Conservation (phyloP, 352 stramenopile genomes). For the Achlya hypogyna region DNA sequence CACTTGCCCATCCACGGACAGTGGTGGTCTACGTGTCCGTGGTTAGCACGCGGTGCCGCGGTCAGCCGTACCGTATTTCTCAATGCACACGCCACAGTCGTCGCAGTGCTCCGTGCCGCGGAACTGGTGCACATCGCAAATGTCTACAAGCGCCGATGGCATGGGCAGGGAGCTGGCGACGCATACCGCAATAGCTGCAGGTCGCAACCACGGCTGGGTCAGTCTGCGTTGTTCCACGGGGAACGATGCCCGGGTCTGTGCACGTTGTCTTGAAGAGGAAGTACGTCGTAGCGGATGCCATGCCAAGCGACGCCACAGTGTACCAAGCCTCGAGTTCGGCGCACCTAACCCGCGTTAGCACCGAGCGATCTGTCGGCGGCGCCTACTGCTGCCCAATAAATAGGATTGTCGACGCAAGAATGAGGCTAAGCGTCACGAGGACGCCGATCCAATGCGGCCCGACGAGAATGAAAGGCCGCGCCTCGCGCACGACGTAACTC, state of each 20-base stretch:
- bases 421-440: constrained; percentile 49
- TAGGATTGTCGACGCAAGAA: constrained; percentile 44
- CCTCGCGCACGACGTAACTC: constrained; percentile 16
- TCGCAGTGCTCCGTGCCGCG: constrained; percentile 83
- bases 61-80: constrained; percentile 30
- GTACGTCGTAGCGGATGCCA: constrained; percentile 49
- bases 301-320: constrained; percentile 41
- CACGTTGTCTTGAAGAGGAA: constrained; percentile 68
- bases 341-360: constrained; percentile 3
- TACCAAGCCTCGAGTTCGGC: constrained; percentile 25
- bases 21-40: constrained; percentile 68
- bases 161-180: neutral
- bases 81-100: constrained; percentile 89
- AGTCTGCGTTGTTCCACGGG: constrained; percentile 21
- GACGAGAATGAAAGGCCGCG: constrained; percentile 27
- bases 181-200: constrained; percentile 20
- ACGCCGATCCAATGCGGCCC: constrained; percentile 77
- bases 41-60: neutral
- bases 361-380: constrained; percentile 35
- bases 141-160: constrained; percentile 31
- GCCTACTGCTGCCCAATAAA: constrained; percentile 54
- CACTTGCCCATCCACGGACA: constrained; percentile 93
- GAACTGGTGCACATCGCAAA: constrained; percentile 52
- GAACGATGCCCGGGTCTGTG: constrained; percentile 62
- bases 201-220: constrained; percentile 4